Evolutionary conservation across 192 early-diverging fungal species (phyloP), one percentile per base, ranked within the genome.

Genomic region (Obelidium mucronatum): DNA sequence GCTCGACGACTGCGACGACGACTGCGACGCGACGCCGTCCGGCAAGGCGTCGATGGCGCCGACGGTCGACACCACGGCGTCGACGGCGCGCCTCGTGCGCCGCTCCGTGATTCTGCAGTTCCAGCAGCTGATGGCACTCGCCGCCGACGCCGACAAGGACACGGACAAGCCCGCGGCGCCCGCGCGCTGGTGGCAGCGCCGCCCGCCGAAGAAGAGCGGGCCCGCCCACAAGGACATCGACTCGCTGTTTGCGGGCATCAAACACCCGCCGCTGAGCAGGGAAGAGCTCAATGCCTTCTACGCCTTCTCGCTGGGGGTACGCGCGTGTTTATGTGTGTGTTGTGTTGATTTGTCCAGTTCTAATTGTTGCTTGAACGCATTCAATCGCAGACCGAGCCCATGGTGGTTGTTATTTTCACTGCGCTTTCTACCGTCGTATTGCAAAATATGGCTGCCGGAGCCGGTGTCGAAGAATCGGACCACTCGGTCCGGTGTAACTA

Each of bases 261-360:
- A 24, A 11, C 70, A 72, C 39, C 70, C 70, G 2, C 70, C 70
- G 13, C 36, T 72, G 22, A 34, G 26, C 30, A 35, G 34, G 36
- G 70, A 72, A 36, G 70, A 72, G 30, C 55, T 72, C 31, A 72
- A 72, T 59, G 70, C 70, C 28, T 72, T 72, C 55, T 72, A 72
- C 37, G 15, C 59, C 30, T 72, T 35, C 51, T 72, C 54, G 13
- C 37, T 35, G 13, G 70, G 54, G 8, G 67, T 67, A 1, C 22
- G 60, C 31, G 2, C 2, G 22, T 30, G 30, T 62, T 17, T 24
- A n/a, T 62, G 19, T 62, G 26, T 17, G 60, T 62, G 17, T 52
- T 15, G 51, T 52, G 13, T n/a, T 52, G n/a, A 17, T 52, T 52
- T 52, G 51, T n/a, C n/a, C 51, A 52, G 13, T 52, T 52, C n/a